phyloP scores from a whole-genome alignment of 1,139 yeast genomes.

The Blastobotrys illinoisensis region DNA sequence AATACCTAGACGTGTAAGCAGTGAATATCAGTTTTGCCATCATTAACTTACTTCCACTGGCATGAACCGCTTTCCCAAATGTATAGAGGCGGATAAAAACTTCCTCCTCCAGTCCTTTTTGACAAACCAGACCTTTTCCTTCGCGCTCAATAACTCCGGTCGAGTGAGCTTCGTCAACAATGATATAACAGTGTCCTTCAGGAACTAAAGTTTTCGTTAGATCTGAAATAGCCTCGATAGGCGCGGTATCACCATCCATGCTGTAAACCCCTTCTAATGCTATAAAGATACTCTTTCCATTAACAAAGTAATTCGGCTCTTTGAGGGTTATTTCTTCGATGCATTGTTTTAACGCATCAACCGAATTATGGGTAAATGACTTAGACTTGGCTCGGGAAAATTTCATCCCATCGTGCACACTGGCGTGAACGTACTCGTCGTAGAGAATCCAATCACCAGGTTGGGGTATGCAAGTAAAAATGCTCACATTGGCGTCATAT shows the following conservation, averaged over 20 bases:
- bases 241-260: constrained; percentile 30
- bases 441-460: constrained; percentile 18
- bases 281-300: constrained; percentile 19
- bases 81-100: constrained; percentile 25
- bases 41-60: constrained; percentile 20
- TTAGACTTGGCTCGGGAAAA: constrained; percentile 17
- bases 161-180: constrained; percentile 30
- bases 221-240: constrained; percentile 18
- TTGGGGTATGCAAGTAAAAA: constrained; percentile 26
- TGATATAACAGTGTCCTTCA: constrained; percentile 12
- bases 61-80: constrained; percentile 28
- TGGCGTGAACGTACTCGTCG: constrained; percentile 29
- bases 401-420: constrained; percentile 29
- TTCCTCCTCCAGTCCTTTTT: constrained; percentile 18
- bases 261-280: constrained; percentile 29
- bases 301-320: neutral
- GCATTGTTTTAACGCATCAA: constrained; percentile 9
- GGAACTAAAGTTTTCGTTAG: constrained; percentile 7
- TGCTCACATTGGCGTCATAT: constrained; percentile 26
- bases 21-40: neutral
- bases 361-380: constrained; percentile 20
- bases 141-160: constrained; percentile 25
- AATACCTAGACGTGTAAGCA: constrained; percentile 11
- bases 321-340: neutral
- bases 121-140: constrained; percentile 24